Conservation (phyloP, 805 yeast genomes). For the Candida quercuum region DNA sequence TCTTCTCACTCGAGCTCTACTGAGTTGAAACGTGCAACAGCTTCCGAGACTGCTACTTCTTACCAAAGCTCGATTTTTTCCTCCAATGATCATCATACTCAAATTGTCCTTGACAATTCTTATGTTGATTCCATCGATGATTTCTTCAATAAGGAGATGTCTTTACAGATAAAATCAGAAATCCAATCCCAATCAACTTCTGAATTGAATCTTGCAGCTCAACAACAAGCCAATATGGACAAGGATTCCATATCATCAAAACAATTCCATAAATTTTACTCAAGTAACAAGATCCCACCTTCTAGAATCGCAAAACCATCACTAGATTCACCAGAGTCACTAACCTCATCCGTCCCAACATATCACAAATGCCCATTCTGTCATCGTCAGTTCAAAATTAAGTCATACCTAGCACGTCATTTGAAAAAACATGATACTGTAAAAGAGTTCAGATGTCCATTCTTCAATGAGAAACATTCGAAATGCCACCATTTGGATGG, state of each 20-base stretch:
- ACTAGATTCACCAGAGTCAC: conserved; percentile 2
- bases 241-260: conserved; percentile 3
- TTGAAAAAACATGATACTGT: conserved; percentile 71
- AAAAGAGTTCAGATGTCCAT: conserved; percentile 80
- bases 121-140: conserved; percentile 8
- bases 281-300: not conserved
- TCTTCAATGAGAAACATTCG: conserved; percentile 36
- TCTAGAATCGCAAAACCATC: conserved; percentile 8
- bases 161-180: conserved; percentile 14
- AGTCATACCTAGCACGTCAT: conserved; percentile 80
- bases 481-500: conserved; percentile 63
- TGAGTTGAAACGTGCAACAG: not conserved
- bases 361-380: conserved; percentile 56
- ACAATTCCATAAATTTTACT: conserved; percentile 18
- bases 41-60: conserved; percentile 5
- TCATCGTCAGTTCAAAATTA: conserved; percentile 63
- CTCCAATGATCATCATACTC: conserved; percentile 8
- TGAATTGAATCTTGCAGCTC: not conserved
- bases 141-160: conserved; percentile 16
- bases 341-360: not conserved
- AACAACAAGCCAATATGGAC: not conserved
- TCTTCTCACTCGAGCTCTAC: not conserved
- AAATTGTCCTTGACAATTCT: not conserved
- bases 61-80: conserved; percentile 17
- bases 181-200: not conserved